Percentiles rank a stretch among this genome's conserved stretches.
phyloP scores from a whole-genome alignment of 441 rosid species.

The Capsella rubella region DNA sequence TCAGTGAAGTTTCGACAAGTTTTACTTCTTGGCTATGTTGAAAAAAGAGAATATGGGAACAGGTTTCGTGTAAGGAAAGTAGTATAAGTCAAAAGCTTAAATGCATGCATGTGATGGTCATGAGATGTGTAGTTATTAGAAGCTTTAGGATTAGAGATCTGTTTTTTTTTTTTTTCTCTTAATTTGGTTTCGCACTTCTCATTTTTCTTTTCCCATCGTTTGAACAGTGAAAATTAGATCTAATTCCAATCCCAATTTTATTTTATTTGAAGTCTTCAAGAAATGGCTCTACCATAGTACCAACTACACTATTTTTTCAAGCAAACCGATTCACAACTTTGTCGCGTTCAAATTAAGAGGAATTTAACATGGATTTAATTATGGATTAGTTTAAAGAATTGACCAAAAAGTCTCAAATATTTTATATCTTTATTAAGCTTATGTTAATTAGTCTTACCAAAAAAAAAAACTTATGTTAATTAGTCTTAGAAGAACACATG shows the following conservation, averaged over 20 bases:
- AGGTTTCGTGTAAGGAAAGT: conserved; percentile 45
- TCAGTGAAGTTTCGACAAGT: conserved; percentile 32
- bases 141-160: conserved; percentile 36
- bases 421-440: not conserved
- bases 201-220: conserved; percentile 15
- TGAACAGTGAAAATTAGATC: conserved; percentile 41
- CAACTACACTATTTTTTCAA: not conserved
- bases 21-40: conserved; percentile 36
- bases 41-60: conserved; percentile 30
- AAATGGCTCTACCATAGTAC: not conserved
- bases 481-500: conserved; percentile 2
- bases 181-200: conserved; percentile 19
- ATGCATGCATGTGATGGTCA: conserved; percentile 48
- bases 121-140: conserved; percentile 39
- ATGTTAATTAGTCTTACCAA: not conserved
- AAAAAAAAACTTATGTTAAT: not conserved
- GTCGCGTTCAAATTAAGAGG: conserved; percentile 27
- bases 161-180: conserved; percentile 21
- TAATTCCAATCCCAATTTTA: not conserved
- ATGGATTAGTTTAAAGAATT: conserved; percentile 8
- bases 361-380: not conserved
- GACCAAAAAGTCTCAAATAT: not conserved
- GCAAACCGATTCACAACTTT: conserved; percentile 19
- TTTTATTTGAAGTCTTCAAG: conserved; percentile 24
- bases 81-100: conserved; percentile 44